These are phyloP conservation scores for Spathaspora boniae DNA, from an alignment of 805 yeast genomes.

Conservation along the genomic window DNA sequence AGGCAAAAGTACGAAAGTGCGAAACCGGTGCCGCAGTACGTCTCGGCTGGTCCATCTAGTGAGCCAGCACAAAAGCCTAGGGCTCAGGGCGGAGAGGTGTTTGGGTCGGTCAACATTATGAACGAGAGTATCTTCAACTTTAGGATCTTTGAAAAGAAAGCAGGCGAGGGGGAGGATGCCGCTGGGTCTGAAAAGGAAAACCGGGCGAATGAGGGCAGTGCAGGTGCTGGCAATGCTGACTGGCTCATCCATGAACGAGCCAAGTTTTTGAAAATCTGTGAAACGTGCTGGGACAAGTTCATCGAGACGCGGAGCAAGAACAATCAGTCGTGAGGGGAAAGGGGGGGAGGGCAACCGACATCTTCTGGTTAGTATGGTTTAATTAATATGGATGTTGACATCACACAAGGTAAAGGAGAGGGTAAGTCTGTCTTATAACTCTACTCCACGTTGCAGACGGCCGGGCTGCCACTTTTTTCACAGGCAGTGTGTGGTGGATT, in stretches of 20 bases:
- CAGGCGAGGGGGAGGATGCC: slow-evolving; percentile 3
- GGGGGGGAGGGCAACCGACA: too few species aligned
- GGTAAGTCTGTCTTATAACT: neutral
- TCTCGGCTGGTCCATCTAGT: neutral
- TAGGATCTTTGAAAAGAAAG: slow-evolving; percentile 22
- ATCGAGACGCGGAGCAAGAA: slow-evolving; percentile 11
- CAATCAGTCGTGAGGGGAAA: neutral
- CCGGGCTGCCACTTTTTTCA: neutral
- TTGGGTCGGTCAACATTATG: slow-evolving; percentile 36
- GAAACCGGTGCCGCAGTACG: slow-evolving; percentile 5
- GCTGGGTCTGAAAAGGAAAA: neutral
- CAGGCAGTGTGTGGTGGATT: neutral
- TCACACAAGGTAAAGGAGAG: too few species aligned
- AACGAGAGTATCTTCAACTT: slow-evolving; percentile 34
- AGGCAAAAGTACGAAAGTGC: slow-evolving; percentile 20
- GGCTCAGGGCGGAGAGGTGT: slow-evolving; percentile 19
- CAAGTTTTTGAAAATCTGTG: slow-evolving; percentile 41
- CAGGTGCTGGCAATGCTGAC: slow-evolving; percentile 4
- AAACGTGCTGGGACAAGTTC: slow-evolving; percentile 43
- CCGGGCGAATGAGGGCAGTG: neutral
- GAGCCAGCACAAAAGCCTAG: neutral
- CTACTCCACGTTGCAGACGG: neutral
- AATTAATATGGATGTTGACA: neutral
- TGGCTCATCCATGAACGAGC: slow-evolving; percentile 27
- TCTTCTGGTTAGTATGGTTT: neutral